These are phyloP conservation scores for Strobilomyces confusus DNA, from an alignment of 768 basidiomycete genomes.

Conservation along the genomic window DNA sequence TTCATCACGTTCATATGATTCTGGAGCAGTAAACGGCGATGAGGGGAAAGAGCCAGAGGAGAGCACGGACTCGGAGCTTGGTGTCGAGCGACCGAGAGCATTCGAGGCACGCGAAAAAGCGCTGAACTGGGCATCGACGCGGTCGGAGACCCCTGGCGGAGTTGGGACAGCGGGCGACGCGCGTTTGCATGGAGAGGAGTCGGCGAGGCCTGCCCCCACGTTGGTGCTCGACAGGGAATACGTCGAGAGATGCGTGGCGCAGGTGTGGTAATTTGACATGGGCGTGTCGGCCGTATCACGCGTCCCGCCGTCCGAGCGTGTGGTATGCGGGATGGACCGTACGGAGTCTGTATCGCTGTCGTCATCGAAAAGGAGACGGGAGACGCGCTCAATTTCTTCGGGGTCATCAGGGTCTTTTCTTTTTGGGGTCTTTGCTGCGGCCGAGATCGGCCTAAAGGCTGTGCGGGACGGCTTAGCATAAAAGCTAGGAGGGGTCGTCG, in stretches of 20 bases:
- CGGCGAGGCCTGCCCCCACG: constrained; percentile 2
- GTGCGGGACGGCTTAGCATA: background rate
- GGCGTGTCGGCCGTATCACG: background rate
- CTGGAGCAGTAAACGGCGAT: background rate
- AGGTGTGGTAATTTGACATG: constrained; percentile 2
- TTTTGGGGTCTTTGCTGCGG: background rate
- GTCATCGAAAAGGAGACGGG: background rate
- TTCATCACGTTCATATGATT: constrained; percentile 5
- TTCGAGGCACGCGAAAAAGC: constrained; percentile 3
- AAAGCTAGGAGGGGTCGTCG: background rate
- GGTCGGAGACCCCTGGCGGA: background rate
- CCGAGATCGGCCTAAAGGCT: background rate
- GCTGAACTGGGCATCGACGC: constrained; percentile 3
- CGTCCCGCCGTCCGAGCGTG: background rate
- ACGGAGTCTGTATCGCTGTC: constrained; percentile 1
- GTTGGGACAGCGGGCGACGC: background rate
- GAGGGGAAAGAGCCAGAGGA: constrained; percentile 6
- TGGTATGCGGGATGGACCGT: background rate
- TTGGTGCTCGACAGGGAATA: constrained; percentile 8
- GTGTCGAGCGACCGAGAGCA: background rate
- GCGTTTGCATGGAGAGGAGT: constrained; percentile 1
- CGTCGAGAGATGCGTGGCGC: background rate
- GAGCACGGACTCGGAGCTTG: background rate
- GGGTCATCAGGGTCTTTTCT: background rate
- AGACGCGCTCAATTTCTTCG: background rate